These are phyloP conservation scores for Phaffia tasmanica DNA, from an alignment of 768 basidiomycete genomes.

Conservation along the genomic window DNA sequence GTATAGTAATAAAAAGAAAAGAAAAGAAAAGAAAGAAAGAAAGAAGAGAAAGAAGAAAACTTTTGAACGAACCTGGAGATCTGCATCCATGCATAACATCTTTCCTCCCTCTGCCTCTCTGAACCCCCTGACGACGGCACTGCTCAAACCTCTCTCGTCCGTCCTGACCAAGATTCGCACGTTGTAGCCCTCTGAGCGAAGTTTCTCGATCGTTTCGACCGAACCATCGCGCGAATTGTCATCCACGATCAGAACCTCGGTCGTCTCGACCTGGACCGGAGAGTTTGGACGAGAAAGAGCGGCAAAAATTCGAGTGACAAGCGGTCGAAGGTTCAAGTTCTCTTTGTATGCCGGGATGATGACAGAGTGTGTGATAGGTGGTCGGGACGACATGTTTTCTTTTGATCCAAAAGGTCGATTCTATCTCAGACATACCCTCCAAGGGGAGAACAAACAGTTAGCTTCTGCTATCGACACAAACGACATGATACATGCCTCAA, in stretches of 20 bases:
- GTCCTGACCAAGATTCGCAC: conserved; percentile 28
- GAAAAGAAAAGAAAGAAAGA: neutral
- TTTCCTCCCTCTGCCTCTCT: conserved; percentile 28
- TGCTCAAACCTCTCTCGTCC: conserved; percentile 30
- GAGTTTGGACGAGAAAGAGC: conserved; percentile 14
- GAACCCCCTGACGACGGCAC: conserved; percentile 33
- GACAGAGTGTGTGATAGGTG: conserved; percentile 12
- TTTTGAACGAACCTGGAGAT: conserved; percentile 29
- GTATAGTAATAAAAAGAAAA: neutral
- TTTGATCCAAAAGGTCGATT: neutral
- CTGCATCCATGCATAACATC: conserved; percentile 33
- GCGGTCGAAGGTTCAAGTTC: conserved; percentile 30
- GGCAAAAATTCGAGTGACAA: conserved; percentile 27
- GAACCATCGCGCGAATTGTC: conserved; percentile 31
- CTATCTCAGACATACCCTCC: neutral
- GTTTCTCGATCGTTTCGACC: conserved; percentile 25
- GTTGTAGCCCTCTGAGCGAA: conserved; percentile 28
- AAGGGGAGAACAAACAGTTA: neutral
- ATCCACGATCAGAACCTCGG: conserved; percentile 33
- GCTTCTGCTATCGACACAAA: no score
- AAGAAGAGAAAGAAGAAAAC: neutral
- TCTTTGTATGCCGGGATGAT: conserved; percentile 33
- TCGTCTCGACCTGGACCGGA: conserved; percentile 6
- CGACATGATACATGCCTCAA: neutral
- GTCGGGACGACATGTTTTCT: neutral